phyloP scores from a whole-genome alignment of 129 eudicot species.

The Kitagawia praeruptora region DNA sequence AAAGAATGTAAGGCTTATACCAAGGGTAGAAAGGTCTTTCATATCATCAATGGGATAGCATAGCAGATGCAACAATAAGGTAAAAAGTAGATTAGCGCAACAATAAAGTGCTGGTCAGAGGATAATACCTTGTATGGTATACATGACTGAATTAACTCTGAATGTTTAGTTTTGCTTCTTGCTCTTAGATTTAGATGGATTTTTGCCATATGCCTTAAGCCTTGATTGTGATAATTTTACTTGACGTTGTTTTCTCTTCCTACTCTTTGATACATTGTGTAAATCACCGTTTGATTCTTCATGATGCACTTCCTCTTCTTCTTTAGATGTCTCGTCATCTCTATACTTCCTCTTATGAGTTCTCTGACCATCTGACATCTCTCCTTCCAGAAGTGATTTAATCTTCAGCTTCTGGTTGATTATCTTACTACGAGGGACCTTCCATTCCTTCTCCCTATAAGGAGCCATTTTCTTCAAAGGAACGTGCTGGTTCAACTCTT shows the following conservation, averaged over 20 bases:
- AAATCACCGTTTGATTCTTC: constrained; percentile 29
- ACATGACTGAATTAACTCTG: background rate
- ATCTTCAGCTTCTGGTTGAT: constrained; percentile 31
- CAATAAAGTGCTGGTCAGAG: background rate
- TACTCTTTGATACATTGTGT: constrained; percentile 34
- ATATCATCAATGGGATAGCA: background rate
- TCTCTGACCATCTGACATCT: constrained; percentile 12
- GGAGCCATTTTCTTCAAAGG: constrained; percentile 83
- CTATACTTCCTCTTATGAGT: constrained; percentile 18
- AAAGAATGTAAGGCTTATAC: background rate
- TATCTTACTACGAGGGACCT: constrained; percentile 52
- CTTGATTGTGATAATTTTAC: constrained; percentile 42
- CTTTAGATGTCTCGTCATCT: background rate
- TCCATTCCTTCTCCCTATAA: constrained; percentile 69
- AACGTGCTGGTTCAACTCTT: constrained; percentile 74
- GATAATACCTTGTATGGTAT: background rate
- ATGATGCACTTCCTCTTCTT: constrained; percentile 17
- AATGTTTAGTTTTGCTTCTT: constrained; percentile 31
- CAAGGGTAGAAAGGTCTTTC: background rate
- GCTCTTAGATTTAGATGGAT: constrained; percentile 36
- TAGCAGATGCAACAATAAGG: background rate
- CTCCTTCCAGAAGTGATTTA: constrained; percentile 32
- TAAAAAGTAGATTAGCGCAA: background rate
- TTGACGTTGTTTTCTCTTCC: constrained; percentile 38
- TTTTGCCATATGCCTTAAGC: constrained; percentile 60